Conservation (phyloP, 2,329 filamentous ascomycete genomes). For the Colletotrichum melonis region DNA sequence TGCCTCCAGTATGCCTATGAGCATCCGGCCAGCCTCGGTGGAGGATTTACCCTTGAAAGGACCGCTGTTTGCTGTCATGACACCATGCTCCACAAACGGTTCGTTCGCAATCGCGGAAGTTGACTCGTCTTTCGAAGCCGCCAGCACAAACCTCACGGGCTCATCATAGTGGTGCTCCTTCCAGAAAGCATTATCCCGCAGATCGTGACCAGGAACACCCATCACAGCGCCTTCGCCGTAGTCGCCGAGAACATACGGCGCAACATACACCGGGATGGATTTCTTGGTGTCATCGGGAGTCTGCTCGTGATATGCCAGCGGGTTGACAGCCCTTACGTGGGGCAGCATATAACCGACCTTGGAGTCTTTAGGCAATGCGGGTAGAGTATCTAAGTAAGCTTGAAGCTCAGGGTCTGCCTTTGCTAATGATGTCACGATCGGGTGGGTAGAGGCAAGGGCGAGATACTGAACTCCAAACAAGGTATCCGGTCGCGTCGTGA, state of each 20-base stretch:
- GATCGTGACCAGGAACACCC: slow-evolving; percentile 90
- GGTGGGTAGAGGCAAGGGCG: slow-evolving; percentile 80
- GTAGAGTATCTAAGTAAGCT: slow-evolving; percentile 74
- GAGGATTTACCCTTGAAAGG: slow-evolving; percentile 74
- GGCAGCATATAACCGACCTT: slow-evolving; percentile 77
- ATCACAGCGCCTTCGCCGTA: slow-evolving; percentile 92
- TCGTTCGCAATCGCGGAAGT: slow-evolving; percentile 56
- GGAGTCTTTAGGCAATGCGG: slow-evolving; percentile 63
- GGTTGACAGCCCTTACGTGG: slow-evolving; percentile 72
- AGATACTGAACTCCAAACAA: slow-evolving; percentile 89
- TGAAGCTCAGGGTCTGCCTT: slow-evolving; percentile 70
- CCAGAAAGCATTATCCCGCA: slow-evolving; percentile 85
- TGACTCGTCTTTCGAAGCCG: slow-evolving; percentile 60
- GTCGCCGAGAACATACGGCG: slow-evolving; percentile 86
- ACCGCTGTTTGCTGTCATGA: slow-evolving; percentile 75
- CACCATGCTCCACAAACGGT: slow-evolving; percentile 74
- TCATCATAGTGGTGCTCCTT: slow-evolving; percentile 71
- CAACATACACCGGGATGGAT: slow-evolving; percentile 80
- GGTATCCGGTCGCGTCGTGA: slow-evolving; percentile 87
- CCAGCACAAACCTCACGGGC: slow-evolving; percentile 73
- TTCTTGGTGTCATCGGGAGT: slow-evolving; percentile 63
- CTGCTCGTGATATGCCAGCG: slow-evolving; percentile 67
- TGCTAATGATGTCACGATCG: slow-evolving; percentile 72
- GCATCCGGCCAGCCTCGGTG: slow-evolving; percentile 67
- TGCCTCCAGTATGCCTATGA: slow-evolving; percentile 67